Evolutionary conservation across 306 rosid genomes (phyloP), one percentile per base, ranked within the genome.

Genomic region (Inga oerstediana): DNA sequence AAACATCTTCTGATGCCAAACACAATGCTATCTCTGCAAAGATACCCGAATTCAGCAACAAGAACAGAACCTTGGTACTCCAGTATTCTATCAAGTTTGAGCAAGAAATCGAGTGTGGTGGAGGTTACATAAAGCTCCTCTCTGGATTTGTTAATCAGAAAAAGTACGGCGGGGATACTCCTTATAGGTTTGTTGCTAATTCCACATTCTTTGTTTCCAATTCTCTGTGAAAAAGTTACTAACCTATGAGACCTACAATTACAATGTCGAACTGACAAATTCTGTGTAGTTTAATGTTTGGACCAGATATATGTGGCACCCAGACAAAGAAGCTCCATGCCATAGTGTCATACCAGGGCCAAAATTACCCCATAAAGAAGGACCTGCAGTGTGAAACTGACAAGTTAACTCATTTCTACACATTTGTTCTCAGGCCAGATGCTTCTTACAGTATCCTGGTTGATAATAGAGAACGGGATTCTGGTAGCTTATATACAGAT

Each of bases 71-170:
- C 10, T 84, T 94, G 87, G 98, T 97, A 52, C 66, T 97, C 48
- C 99, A 97, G 86, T 97, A 97, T 74, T 97, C 99, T 54, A 70
- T 97, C 61, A 92, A 90, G 74, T 89, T 94, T 84, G 98, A 97
- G 79, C 99, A 97, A 87, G 99, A 97, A 27, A 94, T 97, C 64
- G 98, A 97, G 86, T 97, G 99, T 66, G 98, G 99, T 71, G 99
- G 99, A 46, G 99, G 99, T 51, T 97, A 97, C 86, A 87, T 96
- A 44, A 96, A 96, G 89, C 98, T 96, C 72, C 92, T 87, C 75
- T 94, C 99, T 81, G 98, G 95, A 80, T 96, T 88, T 89, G 99
- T 96, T 79, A 96, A 93, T 90, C 99, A 96, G 76, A 96, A 92
- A 91, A 96, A 94, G 85, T 96, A 88, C 69, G 97, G 99, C 0